Base-by-base conservation (phyloP, 2,329 filamentous ascomycete genomes). In the Aspergillus sclerotialis region DNA sequence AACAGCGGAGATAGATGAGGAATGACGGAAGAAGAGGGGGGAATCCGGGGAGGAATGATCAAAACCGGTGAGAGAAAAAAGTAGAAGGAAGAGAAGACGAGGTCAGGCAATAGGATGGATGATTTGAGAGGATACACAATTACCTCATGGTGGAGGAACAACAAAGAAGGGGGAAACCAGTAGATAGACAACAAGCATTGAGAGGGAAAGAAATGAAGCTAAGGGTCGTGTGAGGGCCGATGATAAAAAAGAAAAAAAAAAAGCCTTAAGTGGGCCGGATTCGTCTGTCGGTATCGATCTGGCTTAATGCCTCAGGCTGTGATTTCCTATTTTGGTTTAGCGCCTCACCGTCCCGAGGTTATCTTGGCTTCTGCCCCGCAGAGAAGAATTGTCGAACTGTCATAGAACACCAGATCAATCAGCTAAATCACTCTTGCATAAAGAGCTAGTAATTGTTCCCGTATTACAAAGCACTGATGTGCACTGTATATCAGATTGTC, bases 111-210 rank as follows among this genome's bases (percentile, higher is more conserved):
- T 17, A 39, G 35, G 17, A 28, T 26, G 35, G 26, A 30, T 7
- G 28, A 28, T 31, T 35, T 19, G 24, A 26, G 31, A 39, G 42
- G 26, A 31, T 39, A 31, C 32, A 35, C 31, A 40, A 50, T 51
- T 59, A 60, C 48, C 50, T 58, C 58, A 61, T 61, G 42, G 46
- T 51, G 55, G 43, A 48, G 46, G 21, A 32, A 23, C 18, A 32
- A 10, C 14, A 41, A 32, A 45, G 34, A 36, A 39, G 35, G 42
- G 14, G 30, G 36, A 33, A 32, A 39, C 18, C 10, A 37, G 37
- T 16, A 33, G 15, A 45, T 44, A 37, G 42, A 38, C 38, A 37
- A 35, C 37, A 44, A n/a, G n/a, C 37, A 42, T 42, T 45, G 42
- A 40, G 37, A 43, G 41, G 36, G 30, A 13, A 36, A 31, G 39